These are phyloP conservation scores for Paulownia fortunei DNA, from an alignment of 257 asterid genomes.

Conservation along the genomic window DNA sequence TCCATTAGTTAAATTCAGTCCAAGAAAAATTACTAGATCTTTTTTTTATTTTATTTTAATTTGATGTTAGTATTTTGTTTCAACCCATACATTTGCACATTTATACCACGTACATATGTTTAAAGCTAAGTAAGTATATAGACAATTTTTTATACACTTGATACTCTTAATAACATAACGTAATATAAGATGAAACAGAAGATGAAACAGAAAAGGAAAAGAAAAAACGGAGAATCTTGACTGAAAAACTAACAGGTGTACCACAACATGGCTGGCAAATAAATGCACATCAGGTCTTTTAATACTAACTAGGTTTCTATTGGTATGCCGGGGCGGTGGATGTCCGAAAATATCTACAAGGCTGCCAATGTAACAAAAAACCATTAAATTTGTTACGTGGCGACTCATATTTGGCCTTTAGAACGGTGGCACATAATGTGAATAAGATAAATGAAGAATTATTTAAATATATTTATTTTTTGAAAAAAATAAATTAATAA, in stretches of 20 bases:
- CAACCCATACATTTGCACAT: too few relatives aligned
- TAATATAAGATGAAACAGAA: too few relatives aligned
- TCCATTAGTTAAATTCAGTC: background rate
- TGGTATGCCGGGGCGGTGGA: slow-evolving; percentile 62
- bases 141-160: too few relatives aligned
- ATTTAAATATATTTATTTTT: background rate
- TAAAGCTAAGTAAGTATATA: too few relatives aligned
- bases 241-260: background rate
- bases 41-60: background rate
- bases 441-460: background rate
- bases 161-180: too few relatives aligned
- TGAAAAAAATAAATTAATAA: background rate
- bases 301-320: slow-evolving; percentile 36
- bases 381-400: slow-evolving; percentile 46
- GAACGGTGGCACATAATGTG: slow-evolving; percentile 40
- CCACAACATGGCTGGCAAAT: slow-evolving; percentile 14
- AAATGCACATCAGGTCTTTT: slow-evolving; percentile 20
- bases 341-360: slow-evolving; percentile 28
- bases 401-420: slow-evolving; percentile 38
- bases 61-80: too few relatives aligned
- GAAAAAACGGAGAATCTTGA: too few relatives aligned
- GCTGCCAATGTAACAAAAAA: slow-evolving; percentile 16
- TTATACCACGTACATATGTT: too few relatives aligned
- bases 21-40: too few relatives aligned
- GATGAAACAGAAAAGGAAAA: too few relatives aligned